Conservation (phyloP, 345 rosid genomes). For the Angophora floribunda region DNA sequence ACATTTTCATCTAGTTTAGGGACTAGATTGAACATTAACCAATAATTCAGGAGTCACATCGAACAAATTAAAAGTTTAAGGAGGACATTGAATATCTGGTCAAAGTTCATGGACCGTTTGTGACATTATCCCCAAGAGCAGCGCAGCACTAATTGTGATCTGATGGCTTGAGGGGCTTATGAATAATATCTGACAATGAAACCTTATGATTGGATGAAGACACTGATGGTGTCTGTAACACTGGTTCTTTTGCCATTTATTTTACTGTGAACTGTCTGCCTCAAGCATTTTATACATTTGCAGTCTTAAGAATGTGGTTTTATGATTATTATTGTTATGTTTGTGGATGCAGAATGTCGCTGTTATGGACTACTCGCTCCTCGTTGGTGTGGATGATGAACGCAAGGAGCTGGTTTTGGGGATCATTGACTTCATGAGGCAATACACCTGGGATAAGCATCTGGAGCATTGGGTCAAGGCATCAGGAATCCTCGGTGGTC, state of each 20-base stretch:
- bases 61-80: neutral
- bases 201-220: neutral
- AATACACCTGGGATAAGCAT: constrained; percentile 99
- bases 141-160: neutral
- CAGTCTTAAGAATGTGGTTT: neutral
- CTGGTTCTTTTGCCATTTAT: neutral
- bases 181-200: neutral
- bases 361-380: constrained; percentile 95
- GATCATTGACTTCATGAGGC: constrained; percentile 96
- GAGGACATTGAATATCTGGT: neutral
- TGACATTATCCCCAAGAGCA: neutral
- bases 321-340: neutral
- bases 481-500: constrained; percentile 84
- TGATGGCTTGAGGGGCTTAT: neutral
- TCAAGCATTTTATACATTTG: neutral
- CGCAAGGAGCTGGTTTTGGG: constrained; percentile 86
- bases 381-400: constrained; percentile 91
- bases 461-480: constrained; percentile 99
- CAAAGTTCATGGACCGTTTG: neutral
- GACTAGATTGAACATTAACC: accelerated
- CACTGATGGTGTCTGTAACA: neutral
- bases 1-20: neutral
- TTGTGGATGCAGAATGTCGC: constrained; percentile 47
- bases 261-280: neutral
- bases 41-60: neutral